Evolutionary conservation across 2,329 filamentous ascomycete genomes (phyloP).

Genomic region (Fusarium staphyleae): DNA sequence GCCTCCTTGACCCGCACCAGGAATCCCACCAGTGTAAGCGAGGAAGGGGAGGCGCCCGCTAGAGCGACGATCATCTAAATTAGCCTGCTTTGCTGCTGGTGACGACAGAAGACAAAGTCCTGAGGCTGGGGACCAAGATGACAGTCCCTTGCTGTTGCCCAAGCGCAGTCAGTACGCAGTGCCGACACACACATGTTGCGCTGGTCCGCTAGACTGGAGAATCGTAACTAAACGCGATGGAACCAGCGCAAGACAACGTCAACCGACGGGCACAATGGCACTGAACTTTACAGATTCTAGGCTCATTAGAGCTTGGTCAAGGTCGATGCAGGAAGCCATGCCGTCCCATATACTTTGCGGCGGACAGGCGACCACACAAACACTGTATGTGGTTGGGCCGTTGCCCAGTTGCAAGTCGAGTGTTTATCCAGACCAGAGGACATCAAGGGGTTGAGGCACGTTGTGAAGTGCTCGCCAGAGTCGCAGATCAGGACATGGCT

Average conservation of each 20-base stretch:
- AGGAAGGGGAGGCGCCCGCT: constrained; percentile 43
- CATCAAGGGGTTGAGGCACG: constrained; percentile 11
- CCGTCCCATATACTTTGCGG: too few relatives aligned
- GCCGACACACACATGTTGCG: constrained; percentile 29
- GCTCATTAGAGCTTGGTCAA: not conserved
- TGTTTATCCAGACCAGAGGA: not conserved
- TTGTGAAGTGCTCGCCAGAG: constrained; percentile 9
- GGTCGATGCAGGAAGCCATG: too few relatives aligned
- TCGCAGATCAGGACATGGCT: constrained; percentile 8
- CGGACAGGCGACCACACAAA: not conserved
- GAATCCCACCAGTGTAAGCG: constrained; percentile 41
- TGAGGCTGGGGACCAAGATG: constrained; percentile 14
- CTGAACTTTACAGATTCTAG: not conserved
- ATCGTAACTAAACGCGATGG: constrained; percentile 12
- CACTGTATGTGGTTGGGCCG: not conserved
- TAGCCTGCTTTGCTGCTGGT: constrained; percentile 40
- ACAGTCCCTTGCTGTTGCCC: constrained; percentile 28
- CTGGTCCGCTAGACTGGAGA: constrained; percentile 17
- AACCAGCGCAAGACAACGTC: constrained; percentile 14
- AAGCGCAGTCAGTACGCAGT: constrained; percentile 30
- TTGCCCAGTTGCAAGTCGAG: constrained; percentile 3
- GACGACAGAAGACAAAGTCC: constrained; percentile 26
- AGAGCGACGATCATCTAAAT: constrained; percentile 42
- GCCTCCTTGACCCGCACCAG: constrained; percentile 31
- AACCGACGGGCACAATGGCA: constrained; percentile 12